Base-by-base conservation (phyloP, 768 basidiomycete species). In the Rubroboletus satanas region DNA sequence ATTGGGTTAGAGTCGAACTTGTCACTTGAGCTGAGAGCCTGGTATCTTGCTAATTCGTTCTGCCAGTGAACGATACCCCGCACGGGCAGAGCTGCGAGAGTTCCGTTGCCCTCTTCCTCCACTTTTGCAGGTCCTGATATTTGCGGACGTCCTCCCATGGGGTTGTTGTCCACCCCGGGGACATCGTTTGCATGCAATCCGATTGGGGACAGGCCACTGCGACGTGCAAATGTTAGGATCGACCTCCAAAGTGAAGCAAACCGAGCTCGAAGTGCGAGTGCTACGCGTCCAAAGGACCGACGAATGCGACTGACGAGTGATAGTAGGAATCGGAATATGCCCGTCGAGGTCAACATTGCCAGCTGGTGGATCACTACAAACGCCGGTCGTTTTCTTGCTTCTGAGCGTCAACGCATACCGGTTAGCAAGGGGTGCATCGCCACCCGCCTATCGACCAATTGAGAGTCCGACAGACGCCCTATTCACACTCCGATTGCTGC, bases 191-290 rank as follows among this genome's bases (percentile, higher is more conserved):
- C 18, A 39, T 39, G 38, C 18, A 18, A 39, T 18, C 10, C 18
- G 23, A 53, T 37, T 3, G 23, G 28, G 4, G 51, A 8, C 23
- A 46, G 47, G 41, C 11, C 31, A 2, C 42, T 21, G 35, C 28
- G 29, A 44, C 21, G 11, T 38, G 42, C 39, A 42, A 3, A 26
- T 26, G 26, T 26, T 26, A 26, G 26, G 4, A 26, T 26, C 4
- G 26, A 26, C 26, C 26, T 51, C 55, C 55, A 53, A 28, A 62
- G 14, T 7, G 37, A 53, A 33, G 41, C 14, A 28, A 36, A 33
- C 37, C 23, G 32, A 9, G 41, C 32, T 33, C 23, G 38, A 45
- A 62, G 29, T 11, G 18, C 21, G 28, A 41, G 29, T 15, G 35
- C n/a, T 46, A 61, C 18, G 26, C 52, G 38, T 18, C 28, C 47